Conservation (phyloP, 371 early-diverging fungal genomes). For the Mortierella sp. region DNA sequence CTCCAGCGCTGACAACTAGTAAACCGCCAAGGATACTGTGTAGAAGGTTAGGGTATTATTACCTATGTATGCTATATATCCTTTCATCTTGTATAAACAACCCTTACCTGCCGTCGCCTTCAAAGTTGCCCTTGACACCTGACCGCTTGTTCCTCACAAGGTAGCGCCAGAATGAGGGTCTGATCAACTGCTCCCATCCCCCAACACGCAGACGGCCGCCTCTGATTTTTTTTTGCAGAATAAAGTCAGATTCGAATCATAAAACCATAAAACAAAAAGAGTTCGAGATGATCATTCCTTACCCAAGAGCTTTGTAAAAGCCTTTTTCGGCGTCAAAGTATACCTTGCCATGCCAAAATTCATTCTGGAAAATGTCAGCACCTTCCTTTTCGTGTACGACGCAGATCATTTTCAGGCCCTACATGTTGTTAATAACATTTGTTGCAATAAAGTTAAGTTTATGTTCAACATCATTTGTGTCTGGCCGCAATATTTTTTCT, state of each 20-base stretch:
- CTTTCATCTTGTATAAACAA: too few species aligned
- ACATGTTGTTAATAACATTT: not conserved
- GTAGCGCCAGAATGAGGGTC: constrained; percentile 46
- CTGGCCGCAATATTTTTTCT: not conserved
- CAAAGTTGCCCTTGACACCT: constrained; percentile 53
- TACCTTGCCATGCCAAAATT: constrained; percentile 59
- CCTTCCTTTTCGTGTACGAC: constrained; percentile 63
- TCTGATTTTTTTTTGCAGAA: not conserved
- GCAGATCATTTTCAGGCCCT: constrained; percentile 59
- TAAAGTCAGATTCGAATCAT: not conserved
- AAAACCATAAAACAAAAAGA: not conserved
- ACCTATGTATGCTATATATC: too few species aligned
- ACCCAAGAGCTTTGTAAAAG: constrained; percentile 60
- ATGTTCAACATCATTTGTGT: not conserved
- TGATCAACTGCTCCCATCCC: constrained; percentile 43
- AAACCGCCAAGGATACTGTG: constrained; percentile 46
- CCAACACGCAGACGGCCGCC: constrained; percentile 44
- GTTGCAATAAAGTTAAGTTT: not conserved
- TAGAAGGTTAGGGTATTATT: too few species aligned
- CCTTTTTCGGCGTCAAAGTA: constrained; percentile 56
- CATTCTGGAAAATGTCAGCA: constrained; percentile 55
- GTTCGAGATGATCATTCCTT: not conserved
- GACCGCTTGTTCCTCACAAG: constrained; percentile 45
- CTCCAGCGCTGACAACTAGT: constrained; percentile 16
- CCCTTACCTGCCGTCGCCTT: constrained; percentile 45